phyloP scores from a whole-genome alignment of 805 yeast species.

The Sungouiella blattae region DNA sequence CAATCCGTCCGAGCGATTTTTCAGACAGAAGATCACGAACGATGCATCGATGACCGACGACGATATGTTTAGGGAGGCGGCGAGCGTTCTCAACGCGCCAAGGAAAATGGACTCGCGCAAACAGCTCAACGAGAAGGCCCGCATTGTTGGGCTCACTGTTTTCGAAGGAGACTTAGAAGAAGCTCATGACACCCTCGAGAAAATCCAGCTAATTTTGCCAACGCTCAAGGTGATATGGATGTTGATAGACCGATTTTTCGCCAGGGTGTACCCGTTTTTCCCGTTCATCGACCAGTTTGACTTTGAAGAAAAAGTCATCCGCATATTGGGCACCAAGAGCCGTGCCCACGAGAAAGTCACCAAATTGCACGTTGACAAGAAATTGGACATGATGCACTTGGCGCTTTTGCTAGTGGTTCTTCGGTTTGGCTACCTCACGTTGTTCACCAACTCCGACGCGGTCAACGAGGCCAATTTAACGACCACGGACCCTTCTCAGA shows the following conservation, averaged over 20 bases:
- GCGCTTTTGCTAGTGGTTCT: slow-evolving; percentile 32
- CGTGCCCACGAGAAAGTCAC: slow-evolving; percentile 12
- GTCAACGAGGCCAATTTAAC: slow-evolving; percentile 21
- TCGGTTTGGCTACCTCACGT: slow-evolving; percentile 32
- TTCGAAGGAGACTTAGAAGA: slow-evolving; percentile 17
- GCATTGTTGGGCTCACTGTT: slow-evolving; percentile 16
- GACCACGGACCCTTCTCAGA: slow-evolving; percentile 8
- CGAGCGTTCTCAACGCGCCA: not conserved
- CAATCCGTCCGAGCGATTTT: slow-evolving; percentile 1
- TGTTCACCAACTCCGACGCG: slow-evolving; percentile 32
- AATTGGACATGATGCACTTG: slow-evolving; percentile 31
- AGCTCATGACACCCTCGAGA: slow-evolving; percentile 17
- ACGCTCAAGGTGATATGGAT: slow-evolving; percentile 23
- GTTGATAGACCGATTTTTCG: slow-evolving; percentile 27
- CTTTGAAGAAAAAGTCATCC: slow-evolving; percentile 16
- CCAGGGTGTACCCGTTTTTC: slow-evolving; percentile 56
- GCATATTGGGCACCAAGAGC: slow-evolving; percentile 17
- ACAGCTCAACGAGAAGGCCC: slow-evolving; percentile 15
- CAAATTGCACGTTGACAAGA: slow-evolving; percentile 25
- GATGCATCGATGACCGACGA: slow-evolving; percentile 5
- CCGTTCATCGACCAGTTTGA: slow-evolving; percentile 46
- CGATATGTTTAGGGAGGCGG: slow-evolving; percentile 1
- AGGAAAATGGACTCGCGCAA: not conserved
- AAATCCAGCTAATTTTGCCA: slow-evolving; percentile 21
- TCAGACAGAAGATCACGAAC: slow-evolving; percentile 4